Base-by-base conservation (phyloP, 495 filamentous ascomycete genomes). In the Aspergillus diversus region DNA sequence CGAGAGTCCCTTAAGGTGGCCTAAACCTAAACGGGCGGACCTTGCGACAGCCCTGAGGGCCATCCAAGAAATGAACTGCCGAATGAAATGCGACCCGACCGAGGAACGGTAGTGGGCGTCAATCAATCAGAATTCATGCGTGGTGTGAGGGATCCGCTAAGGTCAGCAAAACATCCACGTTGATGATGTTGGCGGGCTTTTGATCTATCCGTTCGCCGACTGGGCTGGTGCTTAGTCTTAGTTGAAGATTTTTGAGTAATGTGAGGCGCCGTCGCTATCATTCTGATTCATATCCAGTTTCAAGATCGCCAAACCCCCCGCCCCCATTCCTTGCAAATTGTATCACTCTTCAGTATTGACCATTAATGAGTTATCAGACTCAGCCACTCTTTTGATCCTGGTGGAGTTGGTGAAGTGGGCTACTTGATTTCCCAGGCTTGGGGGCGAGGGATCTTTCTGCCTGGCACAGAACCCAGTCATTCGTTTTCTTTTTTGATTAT, bases 171-270 rank as follows among this genome's bases (percentile, higher is more conserved):
- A 43, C 43, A 27, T 35, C 11, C 16, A 47, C 34, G 32, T 15
- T 17, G 47, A 42, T 21, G 13, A 47, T 12, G 50, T 4, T 32
- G 11, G 12, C 27, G 60, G 46, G 42, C 3, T 50, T 43, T 53
- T 33, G 52, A 63, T 63, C 53, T 51, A 57, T 63, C 53, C 60
- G 53, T 32, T 43, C 47, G n/a, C 53, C 60, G 53, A 57, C 32
- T 57, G 39, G 46, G 52, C 51, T 33, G 32, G 6, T 31, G 16
- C 33, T 33, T 32, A 1, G 15, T 50, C 21, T 11, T 49, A 50
- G 8, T 63, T 35, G 31, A 56, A 51, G 53, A 57, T 63, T 57
- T 51, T 50, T n/a, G 12, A 43, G 9, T 5, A 43, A 27, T 27
- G 56, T 2, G 33, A 47, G 4, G 35, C 5, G 17, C 15, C 21